Base-by-base conservation (phyloP, 495 filamentous ascomycete genomes). In the Amphirosellinia nigrospora region DNA sequence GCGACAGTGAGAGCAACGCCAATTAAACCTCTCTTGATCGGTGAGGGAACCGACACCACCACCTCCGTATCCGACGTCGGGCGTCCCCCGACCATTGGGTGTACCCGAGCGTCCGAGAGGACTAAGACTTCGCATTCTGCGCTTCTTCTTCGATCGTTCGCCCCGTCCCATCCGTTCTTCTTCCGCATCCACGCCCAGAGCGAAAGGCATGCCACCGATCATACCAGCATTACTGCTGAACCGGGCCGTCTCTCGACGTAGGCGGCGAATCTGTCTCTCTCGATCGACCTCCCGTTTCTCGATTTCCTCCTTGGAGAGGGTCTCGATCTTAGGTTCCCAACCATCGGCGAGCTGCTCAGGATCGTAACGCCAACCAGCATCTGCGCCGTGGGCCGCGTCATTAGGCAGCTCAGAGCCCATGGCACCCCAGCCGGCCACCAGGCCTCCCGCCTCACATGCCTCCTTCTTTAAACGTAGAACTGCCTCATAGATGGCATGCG, bases 401-500 rank as follows among this genome's bases (percentile, higher is more conserved):
- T 98, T 98, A 58, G 95, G 93, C 46, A 97, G 91, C 70, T 95
- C 93, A 34, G 89, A 85, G 11, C 89, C 92, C 69, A 87, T 86
- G n/a, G 81, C 87, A 63, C 89, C 89, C 79, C 89, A 89, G 36
- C 90, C 91, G 43, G 87, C 86, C 2, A 96, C 85, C 5, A 95
- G 80, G 15, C 93, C 92, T 65, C 93, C 94, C 71, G 91, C 91
- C 74, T 97, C 95, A 79, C 92, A 96, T 4, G 94, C 93, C 76
- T 98, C 96, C 78, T 98, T 99, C 82, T 98, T 98, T 46, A 96
- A 85, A 55, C 92, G 91, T 46, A 98, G 82, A 1, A 95, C 94
- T 8, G 96, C 94, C 81, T 99, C 96, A 80, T 98, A 98, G 70
- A 99, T 98, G 11, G 93, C 96, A 77, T 98, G 95, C 21, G 96